These are phyloP conservation scores for Eimeria necatrix DNA, from an alignment of 169 alveolate species.

Conservation along the genomic window DNA sequence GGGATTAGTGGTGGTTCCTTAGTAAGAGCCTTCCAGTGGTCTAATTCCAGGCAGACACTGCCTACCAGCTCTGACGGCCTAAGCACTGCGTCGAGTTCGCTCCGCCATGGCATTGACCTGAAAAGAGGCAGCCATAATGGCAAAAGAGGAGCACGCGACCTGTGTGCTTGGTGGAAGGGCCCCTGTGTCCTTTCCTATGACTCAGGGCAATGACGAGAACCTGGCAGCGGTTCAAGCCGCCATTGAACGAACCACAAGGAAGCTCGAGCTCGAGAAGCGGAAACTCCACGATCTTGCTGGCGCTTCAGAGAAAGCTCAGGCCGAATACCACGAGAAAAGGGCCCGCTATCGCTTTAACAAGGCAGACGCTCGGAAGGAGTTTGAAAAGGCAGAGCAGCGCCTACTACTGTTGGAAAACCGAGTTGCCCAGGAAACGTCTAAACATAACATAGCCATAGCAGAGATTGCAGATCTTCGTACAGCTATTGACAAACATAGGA, in stretches of 20 bases:
- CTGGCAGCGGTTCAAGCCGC: conserved; percentile 48
- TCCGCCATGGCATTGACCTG: neutral
- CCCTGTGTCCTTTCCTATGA: neutral
- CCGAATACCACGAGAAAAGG: conserved; percentile 52
- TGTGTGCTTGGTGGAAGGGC: neutral
- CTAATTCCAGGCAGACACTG: too few relatives aligned
- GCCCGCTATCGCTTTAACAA: conserved; percentile 54
- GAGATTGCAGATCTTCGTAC: conserved; percentile 12
- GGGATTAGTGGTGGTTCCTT: too few relatives aligned
- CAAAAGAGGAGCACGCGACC: conserved; percentile 18
- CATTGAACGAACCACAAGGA: conserved; percentile 55
- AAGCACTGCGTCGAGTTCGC: neutral
- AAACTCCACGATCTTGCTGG: conserved; percentile 52
- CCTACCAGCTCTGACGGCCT: too few relatives aligned
- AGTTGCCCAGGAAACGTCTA: conserved; percentile 26
- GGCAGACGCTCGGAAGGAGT: conserved; percentile 15
- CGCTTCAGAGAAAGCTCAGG: conserved; percentile 40
- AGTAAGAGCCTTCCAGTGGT: too few relatives aligned
- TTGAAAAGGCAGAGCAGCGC: conserved; percentile 54
- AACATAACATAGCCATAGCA: neutral
- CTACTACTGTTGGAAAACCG: conserved; percentile 44
- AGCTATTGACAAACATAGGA: conserved; percentile 54
- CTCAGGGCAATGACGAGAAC: neutral
- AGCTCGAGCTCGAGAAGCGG: conserved; percentile 58
- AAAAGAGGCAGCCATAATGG: neutral